Conservation (phyloP, 805 yeast species). For the Isabelozyma heimii region DNA sequence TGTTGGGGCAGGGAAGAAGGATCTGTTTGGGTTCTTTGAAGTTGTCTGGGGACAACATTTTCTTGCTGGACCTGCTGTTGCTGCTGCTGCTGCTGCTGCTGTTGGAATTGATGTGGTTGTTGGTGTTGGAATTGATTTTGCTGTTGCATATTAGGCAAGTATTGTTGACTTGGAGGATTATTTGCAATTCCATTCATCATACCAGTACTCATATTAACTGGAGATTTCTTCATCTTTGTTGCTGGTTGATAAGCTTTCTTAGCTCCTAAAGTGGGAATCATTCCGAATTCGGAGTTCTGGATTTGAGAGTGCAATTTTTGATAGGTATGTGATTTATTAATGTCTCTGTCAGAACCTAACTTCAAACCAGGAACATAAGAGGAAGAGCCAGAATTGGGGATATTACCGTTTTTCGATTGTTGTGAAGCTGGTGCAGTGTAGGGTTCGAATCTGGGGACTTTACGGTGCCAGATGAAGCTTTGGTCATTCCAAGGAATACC, state of each 20-base stretch:
- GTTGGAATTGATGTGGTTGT: slow-evolving; percentile 7
- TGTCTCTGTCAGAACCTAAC: slow-evolving; percentile 34
- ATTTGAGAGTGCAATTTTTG: slow-evolving; percentile 41
- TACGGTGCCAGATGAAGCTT: slow-evolving; percentile 36
- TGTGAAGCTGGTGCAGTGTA: slow-evolving; percentile 9
- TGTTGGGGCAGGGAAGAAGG: not conserved
- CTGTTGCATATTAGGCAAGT: slow-evolving; percentile 35
- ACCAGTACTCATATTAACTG: not conserved
- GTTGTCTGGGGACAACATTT: not conserved
- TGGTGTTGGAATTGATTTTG: slow-evolving; percentile 4
- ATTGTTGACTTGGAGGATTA: not conserved
- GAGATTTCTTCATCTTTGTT: slow-evolving; percentile 27
- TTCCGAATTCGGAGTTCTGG: slow-evolving; percentile 28
- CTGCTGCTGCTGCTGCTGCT: slow-evolving; percentile 5
- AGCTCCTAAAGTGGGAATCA: slow-evolving; percentile 29
- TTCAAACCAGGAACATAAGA: slow-evolving; percentile 24
- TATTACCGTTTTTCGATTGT: not conserved
- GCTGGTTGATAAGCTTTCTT: slow-evolving; percentile 33
- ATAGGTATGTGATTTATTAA: slow-evolving; percentile 34
- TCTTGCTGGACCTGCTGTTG: slow-evolving; percentile 4
- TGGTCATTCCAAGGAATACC: slow-evolving; percentile 41
- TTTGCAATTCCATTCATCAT: not conserved
- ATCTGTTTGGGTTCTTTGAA: not conserved
- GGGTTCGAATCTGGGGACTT: slow-evolving; percentile 31
- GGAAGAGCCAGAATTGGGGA: slow-evolving; percentile 3